Evolutionary conservation across 129 eudicot genomes (phyloP), one percentile per base, ranked within the genome.

Genomic region (Erigeron canadensis): DNA sequence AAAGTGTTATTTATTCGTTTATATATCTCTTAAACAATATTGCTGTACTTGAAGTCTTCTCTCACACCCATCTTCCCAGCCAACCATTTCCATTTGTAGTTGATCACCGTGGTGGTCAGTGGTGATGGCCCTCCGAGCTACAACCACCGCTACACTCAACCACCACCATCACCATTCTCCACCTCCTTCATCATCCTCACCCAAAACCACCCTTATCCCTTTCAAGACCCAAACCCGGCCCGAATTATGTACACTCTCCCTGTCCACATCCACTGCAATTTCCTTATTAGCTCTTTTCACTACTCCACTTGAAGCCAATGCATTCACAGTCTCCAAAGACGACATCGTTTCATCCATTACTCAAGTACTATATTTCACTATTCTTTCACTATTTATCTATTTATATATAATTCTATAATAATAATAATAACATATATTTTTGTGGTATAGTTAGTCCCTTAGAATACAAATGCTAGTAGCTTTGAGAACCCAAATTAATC

Each of bases 51-150:
- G 34, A 28, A 4, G 3, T 43, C 42, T 34, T 42, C 70, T 46
- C 23, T 9, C 12, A 13, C 68, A 63, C 15, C 17, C 48, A 51
- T 0, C 10, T 28, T 4, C 17, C 6, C n/a, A 5, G 9, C 11
- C 53, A 54, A 12, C 10, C 59, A 16, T 13, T 40, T 45, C 11
- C 51, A 63, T 44, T 43, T 63, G 18, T 65, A 34, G 58, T 17
- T 41, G 19, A 45, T 63, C 81, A 58, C 79, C 76, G 86, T 50
- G 56, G 56, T 50, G 56, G 56, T 13, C 0, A 8, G 81, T 80
- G 85, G 81, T 73, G 83, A 93, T 93, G 96, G 91, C 98, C 67
- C 83, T 94, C 54, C 56, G 93, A 83, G 87, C 97, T 82, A 75
- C 98, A 60, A 74, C 96, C 86, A 75, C 98, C 80, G 83, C 87